phyloP scores from a whole-genome alignment of 2,329 filamentous ascomycete species.

The Purpureocillium lavendulum region DNA sequence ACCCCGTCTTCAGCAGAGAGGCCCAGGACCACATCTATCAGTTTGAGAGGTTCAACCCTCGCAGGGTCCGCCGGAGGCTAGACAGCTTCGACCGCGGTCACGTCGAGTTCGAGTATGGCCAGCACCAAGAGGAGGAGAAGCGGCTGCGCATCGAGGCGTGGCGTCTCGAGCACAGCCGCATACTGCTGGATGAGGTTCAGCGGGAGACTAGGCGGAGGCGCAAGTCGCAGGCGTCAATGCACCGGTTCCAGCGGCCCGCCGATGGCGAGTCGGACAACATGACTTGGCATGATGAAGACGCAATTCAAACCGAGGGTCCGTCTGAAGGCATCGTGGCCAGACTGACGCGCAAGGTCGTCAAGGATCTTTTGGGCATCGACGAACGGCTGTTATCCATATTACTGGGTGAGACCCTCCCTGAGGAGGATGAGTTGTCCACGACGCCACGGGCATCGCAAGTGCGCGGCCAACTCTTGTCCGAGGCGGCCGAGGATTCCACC shows the following conservation, averaged over 20 bases:
- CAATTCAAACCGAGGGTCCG: conserved; percentile 34
- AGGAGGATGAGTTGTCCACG: conserved; percentile 36
- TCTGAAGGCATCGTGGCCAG: conserved; percentile 68
- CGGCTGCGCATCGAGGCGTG: conserved; percentile 82
- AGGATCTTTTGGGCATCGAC: conserved; percentile 85
- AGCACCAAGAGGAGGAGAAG: conserved; percentile 60
- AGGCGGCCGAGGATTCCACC: conserved; percentile 30
- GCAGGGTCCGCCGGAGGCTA: conserved; percentile 46
- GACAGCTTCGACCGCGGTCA: conserved; percentile 45
- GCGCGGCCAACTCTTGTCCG: conserved; percentile 17
- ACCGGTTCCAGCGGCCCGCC: conserved; percentile 16
- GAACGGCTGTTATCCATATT: conserved; percentile 77
- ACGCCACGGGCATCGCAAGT: conserved; percentile 36
- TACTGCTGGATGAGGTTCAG: conserved; percentile 82
- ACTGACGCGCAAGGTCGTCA: conserved; percentile 78
- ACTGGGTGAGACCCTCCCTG: conserved; percentile 69
- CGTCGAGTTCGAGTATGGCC: conserved; percentile 43
- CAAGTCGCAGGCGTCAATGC: conserved; percentile 46
- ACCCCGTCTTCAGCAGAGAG: conserved; percentile 41
- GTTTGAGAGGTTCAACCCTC: conserved; percentile 78
- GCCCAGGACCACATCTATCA: conserved; percentile 82
- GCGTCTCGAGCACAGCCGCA: conserved; percentile 82
- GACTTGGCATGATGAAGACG: conserved; percentile 47
- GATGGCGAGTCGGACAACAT: conserved; percentile 29
- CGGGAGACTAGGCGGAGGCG: conserved; percentile 67